Percentiles rank a stretch among this genome's conserved stretches.
Evolutionary conservation across 208 protist species (phyloP).

Genomic region (Wallacemonas collosoma): DNA sequence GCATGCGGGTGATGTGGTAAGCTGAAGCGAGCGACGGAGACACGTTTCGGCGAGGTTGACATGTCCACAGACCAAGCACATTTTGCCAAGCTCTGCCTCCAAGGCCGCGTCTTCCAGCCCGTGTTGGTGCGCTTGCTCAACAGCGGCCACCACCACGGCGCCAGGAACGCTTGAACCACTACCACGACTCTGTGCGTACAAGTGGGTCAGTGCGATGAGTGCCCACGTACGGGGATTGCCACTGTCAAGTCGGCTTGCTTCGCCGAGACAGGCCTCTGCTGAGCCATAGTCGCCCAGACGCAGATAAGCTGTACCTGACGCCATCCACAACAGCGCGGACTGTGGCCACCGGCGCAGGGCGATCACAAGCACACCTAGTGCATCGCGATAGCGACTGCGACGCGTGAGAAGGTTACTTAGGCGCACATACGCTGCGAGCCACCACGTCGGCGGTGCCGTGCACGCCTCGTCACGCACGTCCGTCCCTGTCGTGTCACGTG

Average conservation of each 20-base stretch:
- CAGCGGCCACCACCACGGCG: constrained; percentile 58
- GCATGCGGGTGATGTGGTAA: constrained; percentile 3
- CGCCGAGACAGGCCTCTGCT: constrained; percentile 88
- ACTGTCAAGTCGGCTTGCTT: constrained; percentile 88
- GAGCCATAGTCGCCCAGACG: constrained; percentile 53
- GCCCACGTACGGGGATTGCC: constrained; percentile 88
- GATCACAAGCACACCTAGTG: constrained; percentile 72
- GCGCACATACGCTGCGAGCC: constrained; percentile 47
- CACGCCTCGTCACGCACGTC: neutral
- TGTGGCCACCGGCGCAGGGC: constrained; percentile 71
- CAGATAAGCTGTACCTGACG: constrained; percentile 86
- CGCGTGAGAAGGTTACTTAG: constrained; percentile 82
- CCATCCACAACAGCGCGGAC: constrained; percentile 85
- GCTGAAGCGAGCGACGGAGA: constrained; percentile 53
- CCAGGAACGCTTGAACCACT: neutral
- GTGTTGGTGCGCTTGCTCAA: constrained; percentile 65
- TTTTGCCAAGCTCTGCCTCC: constrained; percentile 73
- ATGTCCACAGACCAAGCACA: constrained; percentile 48
- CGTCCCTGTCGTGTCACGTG: neutral
- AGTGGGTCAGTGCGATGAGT: constrained; percentile 73
- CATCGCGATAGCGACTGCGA: constrained; percentile 70
- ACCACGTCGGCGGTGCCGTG: neutral
- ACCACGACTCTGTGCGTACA: constrained; percentile 14
- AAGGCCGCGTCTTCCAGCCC: constrained; percentile 65
- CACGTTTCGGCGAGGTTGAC: constrained; percentile 48